A percentile compares a stretch with the other conserved stretches of the same genome.
Conservation (phyloP, 768 basidiomycete genomes). For the Rhodosporidiobolus odoratus region DNA sequence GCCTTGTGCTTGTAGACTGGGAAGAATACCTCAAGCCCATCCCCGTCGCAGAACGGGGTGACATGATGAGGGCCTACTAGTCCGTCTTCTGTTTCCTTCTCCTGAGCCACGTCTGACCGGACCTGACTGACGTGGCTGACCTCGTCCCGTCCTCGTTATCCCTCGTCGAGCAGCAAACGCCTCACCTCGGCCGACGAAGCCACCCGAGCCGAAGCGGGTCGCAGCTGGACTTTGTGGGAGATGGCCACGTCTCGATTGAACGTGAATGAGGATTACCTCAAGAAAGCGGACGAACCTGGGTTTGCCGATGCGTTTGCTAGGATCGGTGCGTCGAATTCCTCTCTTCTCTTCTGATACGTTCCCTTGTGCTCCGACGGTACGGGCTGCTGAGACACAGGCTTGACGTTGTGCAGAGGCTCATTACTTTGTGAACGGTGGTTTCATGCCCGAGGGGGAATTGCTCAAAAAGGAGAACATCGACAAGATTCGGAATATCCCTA, state of each 20-base stretch:
- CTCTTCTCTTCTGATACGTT: too few relatives aligned
- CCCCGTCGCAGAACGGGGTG: conserved; percentile 69
- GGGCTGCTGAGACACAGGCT: not conserved
- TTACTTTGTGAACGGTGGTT: conserved; percentile 74
- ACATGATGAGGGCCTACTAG: conserved; percentile 80
- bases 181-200: conserved; percentile 31
- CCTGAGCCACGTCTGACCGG: too few relatives aligned
- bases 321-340: conserved; percentile 54
- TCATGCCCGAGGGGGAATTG: conserved; percentile 52
- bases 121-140: too few relatives aligned
- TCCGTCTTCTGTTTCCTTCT: conserved; percentile 40
- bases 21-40: conserved; percentile 75
- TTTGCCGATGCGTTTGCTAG: conserved; percentile 69
- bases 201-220: conserved; percentile 34
- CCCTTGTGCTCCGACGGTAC: not conserved
- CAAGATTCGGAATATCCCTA: conserved; percentile 67
- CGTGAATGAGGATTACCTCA: conserved; percentile 64
- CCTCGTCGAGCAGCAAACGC: conserved; percentile 20
- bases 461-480: conserved; percentile 21
- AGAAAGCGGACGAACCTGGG: conserved; percentile 57
- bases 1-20: conserved; percentile 74
- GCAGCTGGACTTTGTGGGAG: conserved; percentile 46
- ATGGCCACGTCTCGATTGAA: conserved; percentile 75
- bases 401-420: not conserved
- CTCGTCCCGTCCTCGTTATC: conserved; percentile 87